A percentile compares a stretch with the other conserved stretches of the same genome.
Conservation (phyloP, 2,329 filamentous ascomycete genomes). For the Ophiobolus disseminans region DNA sequence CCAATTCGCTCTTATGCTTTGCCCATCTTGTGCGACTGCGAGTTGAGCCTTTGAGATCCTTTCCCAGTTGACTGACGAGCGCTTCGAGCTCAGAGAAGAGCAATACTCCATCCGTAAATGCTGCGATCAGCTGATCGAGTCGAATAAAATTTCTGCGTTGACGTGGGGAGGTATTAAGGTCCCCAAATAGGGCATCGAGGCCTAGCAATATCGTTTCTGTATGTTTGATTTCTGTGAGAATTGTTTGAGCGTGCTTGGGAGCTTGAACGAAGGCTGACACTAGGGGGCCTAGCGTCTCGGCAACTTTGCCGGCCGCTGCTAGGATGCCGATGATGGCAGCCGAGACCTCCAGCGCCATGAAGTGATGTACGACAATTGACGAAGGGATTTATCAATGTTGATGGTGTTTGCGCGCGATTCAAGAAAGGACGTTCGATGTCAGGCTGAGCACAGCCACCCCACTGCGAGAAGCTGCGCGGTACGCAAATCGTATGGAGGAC, state of each 20-base stretch:
- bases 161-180: neutral
- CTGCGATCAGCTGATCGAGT: conserved; percentile 9
- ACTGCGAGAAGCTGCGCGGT: too few species aligned
- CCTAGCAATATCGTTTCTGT: conserved; percentile 2
- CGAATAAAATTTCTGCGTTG: conserved; percentile 9
- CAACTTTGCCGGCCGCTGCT: conserved; percentile 12
- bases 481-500: too few species aligned
- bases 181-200: conserved; percentile 5
- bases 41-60: neutral
- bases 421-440: neutral
- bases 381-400: neutral
- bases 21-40: conserved; percentile 8
- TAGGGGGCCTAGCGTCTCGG: conserved; percentile 10
- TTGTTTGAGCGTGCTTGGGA: conserved; percentile 2
- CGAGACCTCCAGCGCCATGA: conserved; percentile 6
- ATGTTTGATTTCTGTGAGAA: conserved; percentile 6
- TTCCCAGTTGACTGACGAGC: conserved; percentile 15
- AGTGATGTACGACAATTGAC: too few species aligned
- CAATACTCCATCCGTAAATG: conserved; percentile 14
- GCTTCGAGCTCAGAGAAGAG: conserved; percentile 20
- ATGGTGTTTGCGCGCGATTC: neutral
- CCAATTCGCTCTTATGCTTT: conserved; percentile 1
- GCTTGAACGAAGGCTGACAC: conserved; percentile 7
- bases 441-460: too few species aligned
- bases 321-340: conserved; percentile 17